These are phyloP conservation scores for Draba incana DNA, from an alignment of 345 rosid genomes.

Conservation along the genomic window DNA sequence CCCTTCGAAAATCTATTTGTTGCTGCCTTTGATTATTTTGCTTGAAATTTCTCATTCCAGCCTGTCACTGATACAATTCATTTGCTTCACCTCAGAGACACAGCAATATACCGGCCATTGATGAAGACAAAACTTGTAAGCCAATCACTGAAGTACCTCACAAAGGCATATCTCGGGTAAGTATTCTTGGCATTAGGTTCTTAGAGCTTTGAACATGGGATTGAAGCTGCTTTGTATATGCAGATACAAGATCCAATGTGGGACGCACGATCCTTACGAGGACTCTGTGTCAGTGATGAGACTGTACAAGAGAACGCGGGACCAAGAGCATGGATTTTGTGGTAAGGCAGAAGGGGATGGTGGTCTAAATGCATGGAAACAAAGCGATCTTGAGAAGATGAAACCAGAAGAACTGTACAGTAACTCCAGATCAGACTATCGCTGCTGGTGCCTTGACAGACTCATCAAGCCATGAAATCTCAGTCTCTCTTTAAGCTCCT, in stretches of 20 bases:
- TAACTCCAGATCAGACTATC: conserved; percentile 57
- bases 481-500: conserved; percentile 3
- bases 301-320: conserved; percentile 70
- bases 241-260: conserved; percentile 68
- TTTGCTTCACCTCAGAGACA: conserved; percentile 58
- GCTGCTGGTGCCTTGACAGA: conserved; percentile 72
- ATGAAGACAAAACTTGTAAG: conserved; percentile 76
- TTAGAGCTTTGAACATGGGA: conserved; percentile 1
- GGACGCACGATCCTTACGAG: conserved; percentile 64
- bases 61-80: conserved; percentile 5
- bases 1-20: neutral
- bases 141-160: conserved; percentile 79
- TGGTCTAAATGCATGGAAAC: conserved; percentile 48
- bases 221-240: conserved; percentile 15
- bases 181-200: conserved; percentile 30
- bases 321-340: conserved; percentile 47
- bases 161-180: conserved; percentile 65
- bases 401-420: conserved; percentile 57
- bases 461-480: conserved; percentile 23
- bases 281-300: conserved; percentile 73
- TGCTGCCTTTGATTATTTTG: neutral
- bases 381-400: conserved; percentile 63
- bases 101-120: conserved; percentile 69
- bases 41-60: conserved; percentile 3
- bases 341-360: conserved; percentile 27